A percentile compares a stretch with the other conserved stretches of the same genome.
phyloP scores from a whole-genome alignment of 345 rosid species.

The Passiflora organensis region DNA sequence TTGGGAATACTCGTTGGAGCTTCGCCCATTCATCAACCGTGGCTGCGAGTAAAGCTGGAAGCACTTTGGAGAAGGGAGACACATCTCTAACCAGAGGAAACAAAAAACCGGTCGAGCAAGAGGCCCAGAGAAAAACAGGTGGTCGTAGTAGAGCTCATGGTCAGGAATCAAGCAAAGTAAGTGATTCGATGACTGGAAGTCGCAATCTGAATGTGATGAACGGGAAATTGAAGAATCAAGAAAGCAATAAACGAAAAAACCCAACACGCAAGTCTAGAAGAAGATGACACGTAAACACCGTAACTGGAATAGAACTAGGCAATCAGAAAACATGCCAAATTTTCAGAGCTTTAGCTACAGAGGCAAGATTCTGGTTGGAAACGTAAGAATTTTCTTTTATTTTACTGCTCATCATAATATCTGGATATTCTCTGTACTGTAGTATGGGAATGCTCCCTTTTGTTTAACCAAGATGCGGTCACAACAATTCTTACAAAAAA shows the following conservation, averaged over 20 bases:
- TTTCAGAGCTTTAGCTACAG: no score
- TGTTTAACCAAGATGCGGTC: no score
- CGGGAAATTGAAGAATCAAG: no score
- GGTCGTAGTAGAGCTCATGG: slow-evolving; percentile 10
- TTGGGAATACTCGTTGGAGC: slow-evolving; percentile 72
- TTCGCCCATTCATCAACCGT: slow-evolving; percentile 34
- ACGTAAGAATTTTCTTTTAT: no score
- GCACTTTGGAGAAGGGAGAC: slow-evolving; percentile 21
- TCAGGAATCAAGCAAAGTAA: slow-evolving; percentile 10
- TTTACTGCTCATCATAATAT: no score
- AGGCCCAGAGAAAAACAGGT: background rate
- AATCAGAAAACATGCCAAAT: no score
- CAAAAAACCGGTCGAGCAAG: background rate
- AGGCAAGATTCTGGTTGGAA: background rate
- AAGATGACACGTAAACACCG: background rate
- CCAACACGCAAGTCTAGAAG: background rate
- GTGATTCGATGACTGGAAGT: slow-evolving; percentile 2
- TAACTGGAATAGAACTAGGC: no score
- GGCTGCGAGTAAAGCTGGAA: slow-evolving; percentile 16
- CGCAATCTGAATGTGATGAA: no score
- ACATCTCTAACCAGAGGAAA: slow-evolving; percentile 14
- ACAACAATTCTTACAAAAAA: no score
- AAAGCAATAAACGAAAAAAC: background rate
- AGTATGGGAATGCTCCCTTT: no score
- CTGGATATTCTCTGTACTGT: no score